Evolutionary conservation across 306 rosid genomes (phyloP).

Genomic region (Medicago lupulina): DNA sequence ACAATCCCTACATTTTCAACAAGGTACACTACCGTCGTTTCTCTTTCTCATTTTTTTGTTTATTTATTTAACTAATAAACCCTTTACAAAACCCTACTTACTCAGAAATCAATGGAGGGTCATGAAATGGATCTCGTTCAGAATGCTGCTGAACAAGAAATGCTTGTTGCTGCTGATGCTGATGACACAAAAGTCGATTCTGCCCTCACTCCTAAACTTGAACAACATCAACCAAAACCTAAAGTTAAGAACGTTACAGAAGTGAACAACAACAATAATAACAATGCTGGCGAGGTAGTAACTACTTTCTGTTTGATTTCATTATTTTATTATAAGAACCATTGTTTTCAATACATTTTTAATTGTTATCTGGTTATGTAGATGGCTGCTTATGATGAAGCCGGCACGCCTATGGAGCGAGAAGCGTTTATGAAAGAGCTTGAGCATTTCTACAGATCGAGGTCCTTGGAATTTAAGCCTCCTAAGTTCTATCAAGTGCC

Average conservation of each 20-base stretch:
- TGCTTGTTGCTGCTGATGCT: constrained; percentile 46
- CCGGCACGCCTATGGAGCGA: constrained; percentile 56
- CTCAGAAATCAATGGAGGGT: constrained; percentile 44
- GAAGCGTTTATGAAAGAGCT: constrained; percentile 75
- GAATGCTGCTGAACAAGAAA: constrained; percentile 45
- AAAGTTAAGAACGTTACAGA: constrained; percentile 47
- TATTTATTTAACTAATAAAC: background rate
- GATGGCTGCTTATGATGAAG: constrained; percentile 64
- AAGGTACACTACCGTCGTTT: too few relatives aligned
- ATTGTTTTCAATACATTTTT: background rate
- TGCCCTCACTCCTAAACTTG: constrained; percentile 37
- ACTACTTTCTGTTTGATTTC: background rate
- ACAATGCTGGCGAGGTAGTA: constrained; percentile 48
- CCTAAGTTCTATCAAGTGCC: constrained; percentile 84
- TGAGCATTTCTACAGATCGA: constrained; percentile 67
- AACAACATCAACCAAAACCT: constrained; percentile 43
- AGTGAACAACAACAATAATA: constrained; percentile 21
- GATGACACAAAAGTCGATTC: constrained; percentile 29
- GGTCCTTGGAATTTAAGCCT: constrained; percentile 77
- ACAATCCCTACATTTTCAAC: too few relatives aligned
- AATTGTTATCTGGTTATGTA: constrained; percentile 28
- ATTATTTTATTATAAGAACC: background rate
- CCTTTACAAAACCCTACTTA: background rate
- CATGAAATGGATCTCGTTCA: constrained; percentile 47
- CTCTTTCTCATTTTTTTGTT: too few relatives aligned